A percentile compares a stretch with the other conserved stretches of the same genome.
These are phyloP conservation scores for Sporothrix humicola DNA, from an alignment of 2,329 filamentous ascomycete species.

Conservation along the genomic window DNA sequence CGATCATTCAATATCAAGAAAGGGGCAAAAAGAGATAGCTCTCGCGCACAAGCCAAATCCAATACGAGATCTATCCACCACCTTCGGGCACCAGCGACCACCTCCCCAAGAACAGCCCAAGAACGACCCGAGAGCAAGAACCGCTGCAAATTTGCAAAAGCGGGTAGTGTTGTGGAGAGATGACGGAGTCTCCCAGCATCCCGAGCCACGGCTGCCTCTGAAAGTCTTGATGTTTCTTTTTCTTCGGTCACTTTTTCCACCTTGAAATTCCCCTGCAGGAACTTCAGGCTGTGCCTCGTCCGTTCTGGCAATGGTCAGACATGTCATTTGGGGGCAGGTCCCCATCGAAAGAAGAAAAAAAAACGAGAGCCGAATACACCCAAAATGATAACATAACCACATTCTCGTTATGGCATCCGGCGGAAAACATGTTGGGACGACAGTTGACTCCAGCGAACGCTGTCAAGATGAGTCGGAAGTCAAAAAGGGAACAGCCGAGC, in stretches of 20 bases:
- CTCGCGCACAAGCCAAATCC: neutral
- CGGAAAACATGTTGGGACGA: neutral
- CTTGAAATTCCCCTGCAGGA: neutral
- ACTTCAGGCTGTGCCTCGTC: neutral
- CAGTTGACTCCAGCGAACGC: neutral
- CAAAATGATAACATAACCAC: neutral
- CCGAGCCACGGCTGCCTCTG: neutral
- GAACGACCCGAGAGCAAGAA: neutral
- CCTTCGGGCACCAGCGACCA: neutral
- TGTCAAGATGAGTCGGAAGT: neutral
- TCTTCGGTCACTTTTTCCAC: neutral
- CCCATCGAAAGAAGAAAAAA: neutral
- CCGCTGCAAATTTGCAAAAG: constrained; percentile 24
- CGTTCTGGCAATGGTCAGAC: neutral
- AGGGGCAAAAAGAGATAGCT: neutral
- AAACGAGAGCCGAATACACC: neutral
- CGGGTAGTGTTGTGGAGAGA: constrained; percentile 19
- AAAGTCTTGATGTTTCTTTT: neutral
- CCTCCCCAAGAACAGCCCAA: neutral
- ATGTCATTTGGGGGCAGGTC: neutral
- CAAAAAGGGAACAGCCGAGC: constrained; percentile 23
- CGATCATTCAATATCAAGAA: neutral
- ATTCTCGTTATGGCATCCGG: neutral
- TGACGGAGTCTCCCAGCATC: constrained; percentile 7
- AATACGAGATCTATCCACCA: constrained; percentile 22